Evolutionary conservation across 768 basidiomycete species (phyloP).

Genomic region (Boletus sensibilis): DNA sequence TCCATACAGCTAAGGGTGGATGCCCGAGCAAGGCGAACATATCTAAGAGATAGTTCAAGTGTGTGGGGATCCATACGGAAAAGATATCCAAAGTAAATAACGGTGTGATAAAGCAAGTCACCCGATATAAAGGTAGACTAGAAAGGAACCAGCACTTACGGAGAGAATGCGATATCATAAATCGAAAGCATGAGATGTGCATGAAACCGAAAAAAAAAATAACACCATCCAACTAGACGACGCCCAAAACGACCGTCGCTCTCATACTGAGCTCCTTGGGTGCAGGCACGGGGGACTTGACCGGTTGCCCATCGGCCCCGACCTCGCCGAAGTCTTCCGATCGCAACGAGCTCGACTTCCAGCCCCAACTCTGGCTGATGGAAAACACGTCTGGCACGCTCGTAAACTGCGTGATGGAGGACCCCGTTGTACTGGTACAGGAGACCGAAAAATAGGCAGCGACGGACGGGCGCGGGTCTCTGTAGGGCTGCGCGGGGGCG

Average conservation of each 20-base stretch:
- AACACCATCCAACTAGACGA: slow-evolving; percentile 45
- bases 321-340: slow-evolving; percentile 49
- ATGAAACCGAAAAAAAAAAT: neutral
- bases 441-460: slow-evolving; percentile 82
- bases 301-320: slow-evolving; percentile 31
- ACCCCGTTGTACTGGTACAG: slow-evolving; percentile 78
- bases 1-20: neutral
- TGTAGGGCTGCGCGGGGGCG: slow-evolving; percentile 65
- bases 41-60: neutral
- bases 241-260: slow-evolving; percentile 75
- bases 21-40: neutral
- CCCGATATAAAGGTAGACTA: neutral
- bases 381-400: slow-evolving; percentile 85
- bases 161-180: neutral
- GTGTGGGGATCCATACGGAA: neutral
- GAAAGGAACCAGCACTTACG: neutral
- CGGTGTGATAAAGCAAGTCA: neutral
- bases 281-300: slow-evolving; percentile 33
- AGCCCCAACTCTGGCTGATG: slow-evolving; percentile 90
- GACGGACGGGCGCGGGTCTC: slow-evolving; percentile 69
- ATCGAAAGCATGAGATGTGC: slow-evolving; percentile 6
- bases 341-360: slow-evolving; percentile 67
- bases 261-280: slow-evolving; percentile 60
- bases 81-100: neutral
- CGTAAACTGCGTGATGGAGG: slow-evolving; percentile 78